Evolutionary conservation across 345 rosid species (phyloP).

Genomic region (Geranium rotundifolium): DNA sequence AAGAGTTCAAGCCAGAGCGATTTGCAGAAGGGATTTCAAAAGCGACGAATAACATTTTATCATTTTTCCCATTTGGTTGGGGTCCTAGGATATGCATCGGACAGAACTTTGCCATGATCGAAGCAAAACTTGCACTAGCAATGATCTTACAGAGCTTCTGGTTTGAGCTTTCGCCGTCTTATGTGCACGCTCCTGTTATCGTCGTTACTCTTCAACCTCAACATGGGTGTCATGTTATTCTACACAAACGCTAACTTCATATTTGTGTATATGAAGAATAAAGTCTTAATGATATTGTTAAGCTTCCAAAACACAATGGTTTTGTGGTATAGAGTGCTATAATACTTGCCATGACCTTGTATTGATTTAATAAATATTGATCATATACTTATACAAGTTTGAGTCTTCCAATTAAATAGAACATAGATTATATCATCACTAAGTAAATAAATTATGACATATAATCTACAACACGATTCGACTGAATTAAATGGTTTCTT

Average conservation of each 20-base stretch:
- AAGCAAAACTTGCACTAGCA: constrained; percentile 45
- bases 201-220: constrained; percentile 41
- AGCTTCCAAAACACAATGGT: too few relatives aligned
- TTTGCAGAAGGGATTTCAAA: constrained; percentile 9
- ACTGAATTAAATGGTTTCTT: too few relatives aligned
- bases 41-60: constrained; percentile 9
- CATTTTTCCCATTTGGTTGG: constrained; percentile 23
- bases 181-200: constrained; percentile 38
- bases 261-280: background rate
- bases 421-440: too few relatives aligned
- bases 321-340: too few relatives aligned
- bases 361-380: too few relatives aligned
- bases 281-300: too few relatives aligned
- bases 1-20: constrained; percentile 13
- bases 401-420: background rate
- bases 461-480: too few relatives aligned
- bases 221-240: constrained; percentile 36
- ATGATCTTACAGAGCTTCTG: constrained; percentile 35
- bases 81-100: constrained; percentile 13
- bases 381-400: background rate
- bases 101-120: constrained; percentile 34
- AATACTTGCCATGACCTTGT: too few relatives aligned
- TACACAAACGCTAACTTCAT: constrained; percentile 14
- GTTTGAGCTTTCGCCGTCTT: constrained; percentile 38
- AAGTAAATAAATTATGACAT: too few relatives aligned